These are phyloP conservation scores for Lactifluus pinguis DNA, from an alignment of 768 basidiomycete genomes.

Conservation along the genomic window DNA sequence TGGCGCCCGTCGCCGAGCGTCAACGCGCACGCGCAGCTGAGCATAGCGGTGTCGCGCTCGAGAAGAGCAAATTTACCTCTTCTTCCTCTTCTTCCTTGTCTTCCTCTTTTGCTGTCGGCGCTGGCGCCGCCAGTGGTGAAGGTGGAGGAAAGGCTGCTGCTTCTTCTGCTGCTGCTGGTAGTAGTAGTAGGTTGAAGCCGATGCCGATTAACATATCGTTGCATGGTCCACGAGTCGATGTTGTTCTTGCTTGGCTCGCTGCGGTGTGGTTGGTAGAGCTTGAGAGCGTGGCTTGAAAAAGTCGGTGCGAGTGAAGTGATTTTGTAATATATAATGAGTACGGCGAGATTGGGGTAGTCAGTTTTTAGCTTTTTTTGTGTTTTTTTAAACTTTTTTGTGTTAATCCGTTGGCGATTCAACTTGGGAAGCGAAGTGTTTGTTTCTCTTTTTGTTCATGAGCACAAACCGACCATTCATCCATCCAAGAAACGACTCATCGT, in stretches of 20 bases:
- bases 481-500: too few species aligned
- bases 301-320: background rate
- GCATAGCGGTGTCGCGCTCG: conserved; percentile 40
- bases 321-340: too few species aligned
- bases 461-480: too few species aligned
- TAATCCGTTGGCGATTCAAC: too few species aligned
- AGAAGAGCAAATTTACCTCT: conserved; percentile 37
- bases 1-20: conserved; percentile 54
- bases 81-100: background rate
- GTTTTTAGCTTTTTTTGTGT: too few species aligned
- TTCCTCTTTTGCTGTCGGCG: conserved; percentile 10
- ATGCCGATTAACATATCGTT: conserved; percentile 71
- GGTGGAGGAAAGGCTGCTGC: conserved; percentile 23
- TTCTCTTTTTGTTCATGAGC: too few species aligned
- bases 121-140: conserved; percentile 21
- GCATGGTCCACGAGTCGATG: conserved; percentile 79
- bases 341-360: too few species aligned
- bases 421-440: too few species aligned
- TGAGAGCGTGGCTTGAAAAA: conserved; percentile 31
- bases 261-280: conserved; percentile 73
- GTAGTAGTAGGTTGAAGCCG: conserved; percentile 37
- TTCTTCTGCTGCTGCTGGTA: too few species aligned
- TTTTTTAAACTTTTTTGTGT: too few species aligned
- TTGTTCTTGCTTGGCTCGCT: conserved; percentile 77
- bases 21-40: conserved; percentile 48